Evolutionary conservation across 1,139 yeast species (phyloP).

Genomic region (Wickerhamomyces sp.): DNA sequence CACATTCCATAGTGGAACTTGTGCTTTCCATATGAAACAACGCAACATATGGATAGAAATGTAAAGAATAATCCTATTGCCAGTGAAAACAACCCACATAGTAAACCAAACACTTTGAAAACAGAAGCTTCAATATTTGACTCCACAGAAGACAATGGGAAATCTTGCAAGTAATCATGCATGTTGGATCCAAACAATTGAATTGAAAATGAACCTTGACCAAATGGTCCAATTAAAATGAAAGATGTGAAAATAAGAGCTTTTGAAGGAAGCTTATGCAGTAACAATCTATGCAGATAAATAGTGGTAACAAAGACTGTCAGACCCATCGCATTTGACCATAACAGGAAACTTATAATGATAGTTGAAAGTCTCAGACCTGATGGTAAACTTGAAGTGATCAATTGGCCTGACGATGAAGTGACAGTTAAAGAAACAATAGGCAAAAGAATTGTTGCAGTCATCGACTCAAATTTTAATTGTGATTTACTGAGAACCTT

Average conservation of each 20-base stretch:
- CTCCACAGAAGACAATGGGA: neutral
- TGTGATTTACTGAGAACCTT: conserved; percentile 39
- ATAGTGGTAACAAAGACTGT: conserved; percentile 55
- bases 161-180: conserved; percentile 8
- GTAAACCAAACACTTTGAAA: conserved; percentile 15
- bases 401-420: conserved; percentile 58
- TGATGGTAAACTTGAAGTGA: conserved; percentile 41
- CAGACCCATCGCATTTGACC: conserved; percentile 64
- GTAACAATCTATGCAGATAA: conserved; percentile 54
- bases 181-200: conserved; percentile 50
- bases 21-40: conserved; percentile 36
- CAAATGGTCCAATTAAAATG: conserved; percentile 65
- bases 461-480: conserved; percentile 17
- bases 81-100: conserved; percentile 45
- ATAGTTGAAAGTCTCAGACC: conserved; percentile 48
- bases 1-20: conserved; percentile 65
- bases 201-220: conserved; percentile 76
- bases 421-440: conserved; percentile 75
- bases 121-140: neutral
- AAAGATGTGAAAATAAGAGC: conserved; percentile 46
- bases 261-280: conserved; percentile 55
- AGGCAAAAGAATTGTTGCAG: conserved; percentile 46
- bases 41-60: conserved; percentile 44
- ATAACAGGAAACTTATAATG: conserved; percentile 50
- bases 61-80: conserved; percentile 66